Base-by-base conservation (phyloP, 2,329 filamentous ascomycete genomes). In the Clarireedia hainanense region DNA sequence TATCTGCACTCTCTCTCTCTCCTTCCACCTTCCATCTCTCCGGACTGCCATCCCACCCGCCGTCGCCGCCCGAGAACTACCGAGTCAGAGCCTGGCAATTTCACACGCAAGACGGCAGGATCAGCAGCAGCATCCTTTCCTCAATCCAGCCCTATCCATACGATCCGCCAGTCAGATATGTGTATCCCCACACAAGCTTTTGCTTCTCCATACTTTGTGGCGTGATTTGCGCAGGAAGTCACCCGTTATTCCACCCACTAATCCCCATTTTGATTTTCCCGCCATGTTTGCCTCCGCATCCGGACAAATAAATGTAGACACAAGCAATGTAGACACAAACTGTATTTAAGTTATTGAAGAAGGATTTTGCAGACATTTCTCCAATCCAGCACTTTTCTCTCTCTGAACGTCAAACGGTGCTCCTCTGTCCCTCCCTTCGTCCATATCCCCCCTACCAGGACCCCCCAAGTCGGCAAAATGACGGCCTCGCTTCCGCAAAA, bases 201-300 rank as follows among this genome's bases (percentile, higher is more conserved):
- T 49, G 6, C n/a, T 36, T 36, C 58, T 42, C 24, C 24, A 43
- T 42, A n/a, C 20, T 60, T 60, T 52, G 30, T 60, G 55, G 51
- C 39, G 37, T 55, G 52, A 55, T 50, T 55, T 50, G 42, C 10
- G 20, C n/a, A 45, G 26, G 7, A 55, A 55, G 47, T 55, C 52
- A 50, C 17, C 46, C 47, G 37, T 50, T 34, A n/a, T 53, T 14
- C 42, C 30, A 27, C n/a, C 26, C 24, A 39, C 34, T 20, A 39
- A 26, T n/a, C 17, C 30, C 47, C 42, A 52, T 20, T 36, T 24
- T 47, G 9, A 27, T 23, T 52, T 20, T 46, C 50, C 42, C 34
- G 7, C 39, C 14, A 42, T n/a, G 20, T 20, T 34, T 34, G 30
- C 14, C 30, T 34, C 30, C 10, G 30, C 12, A 34, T 34, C 14